Evolutionary conservation across 2,329 filamentous ascomycete species (phyloP).

Genomic region (Xylaria polymorpha): DNA sequence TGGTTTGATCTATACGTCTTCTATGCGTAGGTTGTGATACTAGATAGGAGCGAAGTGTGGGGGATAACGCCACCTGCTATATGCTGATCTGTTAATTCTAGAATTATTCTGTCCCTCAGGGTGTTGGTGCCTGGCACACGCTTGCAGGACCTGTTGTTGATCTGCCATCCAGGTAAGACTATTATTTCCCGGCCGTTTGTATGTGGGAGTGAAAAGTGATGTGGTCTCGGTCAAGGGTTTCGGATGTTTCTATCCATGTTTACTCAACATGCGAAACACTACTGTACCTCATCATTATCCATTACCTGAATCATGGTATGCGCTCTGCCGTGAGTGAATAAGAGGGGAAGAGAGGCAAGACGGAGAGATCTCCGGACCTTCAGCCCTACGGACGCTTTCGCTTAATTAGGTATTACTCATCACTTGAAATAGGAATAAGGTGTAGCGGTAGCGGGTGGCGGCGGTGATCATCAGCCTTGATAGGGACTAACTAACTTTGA

Average conservation of each 20-base stretch:
- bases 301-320: slow-evolving; percentile 5
- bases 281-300: background rate
- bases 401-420: background rate
- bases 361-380: background rate
- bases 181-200: background rate
- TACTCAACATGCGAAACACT: background rate
- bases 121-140: background rate
- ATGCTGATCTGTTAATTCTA: slow-evolving; percentile 29
- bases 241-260: background rate
- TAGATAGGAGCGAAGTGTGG: background rate
- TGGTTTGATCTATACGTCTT: background rate
- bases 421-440: background rate
- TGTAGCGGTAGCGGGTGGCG: background rate
- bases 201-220: background rate
- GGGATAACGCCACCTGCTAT: background rate
- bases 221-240: background rate
- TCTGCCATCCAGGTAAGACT: background rate
- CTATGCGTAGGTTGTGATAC: too few species aligned
- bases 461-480: background rate
- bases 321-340: background rate
- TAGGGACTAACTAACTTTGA: background rate
- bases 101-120: slow-evolving; percentile 11
- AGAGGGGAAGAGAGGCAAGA: background rate
- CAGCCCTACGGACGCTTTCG: slow-evolving; percentile 6
- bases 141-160: background rate